A percentile compares a stretch with the other conserved stretches of the same genome.
phyloP scores from a whole-genome alignment of 2,329 filamentous ascomycete genomes.

The Grosmannia huntii region DNA sequence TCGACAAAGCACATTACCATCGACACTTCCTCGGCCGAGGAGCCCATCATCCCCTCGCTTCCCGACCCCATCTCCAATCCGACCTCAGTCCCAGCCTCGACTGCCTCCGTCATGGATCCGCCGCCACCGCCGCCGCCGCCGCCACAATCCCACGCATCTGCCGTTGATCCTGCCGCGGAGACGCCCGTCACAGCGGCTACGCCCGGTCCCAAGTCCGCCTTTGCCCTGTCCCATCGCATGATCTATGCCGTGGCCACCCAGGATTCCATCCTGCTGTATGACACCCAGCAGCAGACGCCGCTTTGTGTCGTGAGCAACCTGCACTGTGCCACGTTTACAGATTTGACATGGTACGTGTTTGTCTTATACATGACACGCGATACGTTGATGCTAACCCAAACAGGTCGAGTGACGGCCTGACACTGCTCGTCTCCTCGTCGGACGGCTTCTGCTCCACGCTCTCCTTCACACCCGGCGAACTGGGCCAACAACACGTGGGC shows the following conservation, averaged over 20 bases:
- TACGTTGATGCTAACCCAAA: not conserved
- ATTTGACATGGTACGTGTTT: constrained; percentile 70
- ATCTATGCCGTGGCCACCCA: constrained; percentile 95
- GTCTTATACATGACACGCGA: no score
- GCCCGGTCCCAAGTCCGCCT: constrained; percentile 55
- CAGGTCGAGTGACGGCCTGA: constrained; percentile 35
- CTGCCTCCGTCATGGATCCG: constrained; percentile 10
- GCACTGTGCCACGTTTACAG: constrained; percentile 94
- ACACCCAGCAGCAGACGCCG: constrained; percentile 91
- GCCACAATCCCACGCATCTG: not conserved
- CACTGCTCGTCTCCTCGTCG: constrained; percentile 47
- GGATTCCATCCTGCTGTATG: constrained; percentile 87
- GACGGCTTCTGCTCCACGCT: constrained; percentile 95
- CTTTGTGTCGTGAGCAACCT: constrained; percentile 92
- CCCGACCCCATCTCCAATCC: constrained; percentile 69
- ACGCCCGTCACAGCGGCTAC: constrained; percentile 24
- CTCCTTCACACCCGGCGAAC: constrained; percentile 69
- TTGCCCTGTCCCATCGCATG: constrained; percentile 82
- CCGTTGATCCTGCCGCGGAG: not conserved
- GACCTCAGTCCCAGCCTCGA: constrained; percentile 26
- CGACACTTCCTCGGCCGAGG: constrained; percentile 80
- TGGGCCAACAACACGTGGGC: constrained; percentile 69
- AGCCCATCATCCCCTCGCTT: constrained; percentile 70
- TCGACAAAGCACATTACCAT: constrained; percentile 83
- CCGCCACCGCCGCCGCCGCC: constrained; percentile 25